Base-by-base conservation (phyloP, 1,284 basidiomycete species). In the Pseudozyma sp. region DNA sequence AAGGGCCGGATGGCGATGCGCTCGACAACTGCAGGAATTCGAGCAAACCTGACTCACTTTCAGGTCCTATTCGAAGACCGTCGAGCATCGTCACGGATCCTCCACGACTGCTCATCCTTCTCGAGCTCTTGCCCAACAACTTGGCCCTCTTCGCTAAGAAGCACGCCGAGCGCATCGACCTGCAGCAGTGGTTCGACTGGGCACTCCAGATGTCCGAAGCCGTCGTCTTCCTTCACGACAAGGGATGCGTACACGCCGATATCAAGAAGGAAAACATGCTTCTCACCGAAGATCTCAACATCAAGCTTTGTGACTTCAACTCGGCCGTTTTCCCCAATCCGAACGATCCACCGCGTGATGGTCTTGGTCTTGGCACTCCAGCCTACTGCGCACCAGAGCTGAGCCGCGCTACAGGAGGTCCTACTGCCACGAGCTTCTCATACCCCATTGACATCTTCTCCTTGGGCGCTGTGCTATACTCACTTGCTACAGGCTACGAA, bases 251-350 rank as follows among this genome's bases (percentile, higher is more conserved):
- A 5, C 83, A 85, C 45, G 76, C 78, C 11, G 83, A 85, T 57
- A 74, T 85, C 54, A 85, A 85, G 63, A 77, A 79, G 56, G 81
- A 85, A 52, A 85, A 85, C 56, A 78, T 83, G 54, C 67, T 83
- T 40, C 55, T 84, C 34, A 75, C 80, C 14, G 64, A 73, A n/a
- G 66, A 75, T 14, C 71, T 82, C 39, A 21, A 64, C 14, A 61
- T 81, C 53, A 83, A 84, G 61, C 64, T 85, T 4, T 83, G 81
- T 63, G 83, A 85, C 48, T 84, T 85, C 43, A 81, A 81, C 43
- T 82, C 82, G 16, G 82, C 83, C n/a, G 70, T 83, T 16, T 84
- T 83, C 34, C 77, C 79, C 43, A 77, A 76, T 40, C 71, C 81
- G 0, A 59, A 55, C 47, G 75, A 68, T 42, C 81, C 79, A 12